A percentile compares a stretch with the other conserved stretches of the same genome.
Evolutionary conservation across 1,139 yeast species (phyloP).

Genomic region (Saccharomyces hybrid): DNA sequence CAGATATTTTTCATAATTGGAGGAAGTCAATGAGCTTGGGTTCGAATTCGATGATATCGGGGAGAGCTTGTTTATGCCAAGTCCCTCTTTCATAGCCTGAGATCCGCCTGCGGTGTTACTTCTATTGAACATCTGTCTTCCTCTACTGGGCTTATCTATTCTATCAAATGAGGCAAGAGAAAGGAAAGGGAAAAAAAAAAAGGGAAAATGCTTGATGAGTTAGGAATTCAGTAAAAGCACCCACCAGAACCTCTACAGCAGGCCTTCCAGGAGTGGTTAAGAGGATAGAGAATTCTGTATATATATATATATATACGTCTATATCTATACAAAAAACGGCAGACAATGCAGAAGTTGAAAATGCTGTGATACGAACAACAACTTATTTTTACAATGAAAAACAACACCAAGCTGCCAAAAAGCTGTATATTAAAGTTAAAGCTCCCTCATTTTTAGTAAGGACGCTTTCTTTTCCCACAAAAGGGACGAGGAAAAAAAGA

Average conservation of each 20-base stretch:
- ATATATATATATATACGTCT: background rate
- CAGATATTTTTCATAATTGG: slow-evolving; percentile 26
- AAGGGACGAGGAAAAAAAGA: background rate
- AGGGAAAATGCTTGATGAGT: background rate
- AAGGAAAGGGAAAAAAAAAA: background rate
- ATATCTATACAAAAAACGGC: background rate
- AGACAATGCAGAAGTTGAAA: background rate
- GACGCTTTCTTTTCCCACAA: background rate
- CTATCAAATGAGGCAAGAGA: background rate
- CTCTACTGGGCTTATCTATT: background rate
- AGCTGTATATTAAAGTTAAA: background rate
- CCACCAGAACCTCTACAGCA: background rate
- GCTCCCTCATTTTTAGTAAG: background rate
- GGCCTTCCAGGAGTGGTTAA: background rate
- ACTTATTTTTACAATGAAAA: background rate
- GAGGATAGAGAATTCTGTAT: background rate
- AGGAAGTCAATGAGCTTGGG: slow-evolving; percentile 13
- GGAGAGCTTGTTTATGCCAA: background rate
- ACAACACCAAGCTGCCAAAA: background rate
- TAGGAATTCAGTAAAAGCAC: background rate
- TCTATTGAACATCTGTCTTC: background rate
- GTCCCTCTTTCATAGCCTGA: background rate
- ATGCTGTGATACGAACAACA: background rate
- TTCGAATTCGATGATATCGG: background rate
- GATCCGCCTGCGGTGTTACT: background rate